phyloP scores from a whole-genome alignment of 2,329 filamentous ascomycete genomes.

The Eurotiales sp. region DNA sequence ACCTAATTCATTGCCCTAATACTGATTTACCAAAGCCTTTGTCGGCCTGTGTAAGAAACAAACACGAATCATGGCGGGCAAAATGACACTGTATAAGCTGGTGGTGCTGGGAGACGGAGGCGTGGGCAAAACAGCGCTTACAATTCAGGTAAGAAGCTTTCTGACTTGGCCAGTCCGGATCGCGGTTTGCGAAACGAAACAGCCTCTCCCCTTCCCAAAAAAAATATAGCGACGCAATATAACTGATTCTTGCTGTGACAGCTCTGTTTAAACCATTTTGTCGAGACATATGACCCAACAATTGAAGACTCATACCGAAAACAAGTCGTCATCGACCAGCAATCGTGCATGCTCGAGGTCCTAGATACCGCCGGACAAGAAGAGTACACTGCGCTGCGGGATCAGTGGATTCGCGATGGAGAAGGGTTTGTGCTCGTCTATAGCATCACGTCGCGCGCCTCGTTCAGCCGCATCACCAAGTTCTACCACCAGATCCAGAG shows the following conservation, averaged over 20 bases:
- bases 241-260: slow-evolving; percentile 35
- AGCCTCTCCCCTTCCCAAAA: no score
- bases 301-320: slow-evolving; percentile 68
- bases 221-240: neutral
- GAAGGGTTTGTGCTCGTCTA: slow-evolving; percentile 98
- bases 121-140: slow-evolving; percentile 90
- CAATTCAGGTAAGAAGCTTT: slow-evolving; percentile 61
- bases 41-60: no score
- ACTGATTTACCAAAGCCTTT: no score
- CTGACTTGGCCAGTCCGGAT: slow-evolving; percentile 2
- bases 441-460: slow-evolving; percentile 95
- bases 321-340: slow-evolving; percentile 78
- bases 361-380: slow-evolving; percentile 97
- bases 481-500: slow-evolving; percentile 97
- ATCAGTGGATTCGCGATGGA: slow-evolving; percentile 97
- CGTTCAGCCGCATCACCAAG: slow-evolving; percentile 88
- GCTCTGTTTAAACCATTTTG: slow-evolving; percentile 96
- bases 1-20: no score
- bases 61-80: slow-evolving; percentile 67
- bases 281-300: slow-evolving; percentile 77
- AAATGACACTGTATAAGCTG: slow-evolving; percentile 94
- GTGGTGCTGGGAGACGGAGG: slow-evolving; percentile 93
- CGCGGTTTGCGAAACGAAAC: no score
- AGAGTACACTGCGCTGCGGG: slow-evolving; percentile 92
- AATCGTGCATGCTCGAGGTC: slow-evolving; percentile 91